A percentile compares a stretch with the other conserved stretches of the same genome.
phyloP scores from a whole-genome alignment of 345 rosid genomes.

The Populus nigra region DNA sequence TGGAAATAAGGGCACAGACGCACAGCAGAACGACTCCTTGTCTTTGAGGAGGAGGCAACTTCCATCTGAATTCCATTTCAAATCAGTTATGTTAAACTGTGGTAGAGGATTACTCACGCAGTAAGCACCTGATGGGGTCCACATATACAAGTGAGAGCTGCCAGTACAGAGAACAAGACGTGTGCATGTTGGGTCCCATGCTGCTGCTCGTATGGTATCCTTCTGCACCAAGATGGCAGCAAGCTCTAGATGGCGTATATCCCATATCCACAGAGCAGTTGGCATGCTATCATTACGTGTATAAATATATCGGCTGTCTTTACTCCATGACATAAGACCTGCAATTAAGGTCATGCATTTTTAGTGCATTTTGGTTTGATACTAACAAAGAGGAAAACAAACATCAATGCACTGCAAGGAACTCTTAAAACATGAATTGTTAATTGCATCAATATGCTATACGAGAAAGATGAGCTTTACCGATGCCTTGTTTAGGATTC shows the following conservation, averaged over 20 bases:
- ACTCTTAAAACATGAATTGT: background rate
- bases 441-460: background rate
- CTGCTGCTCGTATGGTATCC: conserved; percentile 82
- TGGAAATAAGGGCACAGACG: conserved; percentile 61
- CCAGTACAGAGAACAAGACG: conserved; percentile 86
- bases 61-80: conserved; percentile 90
- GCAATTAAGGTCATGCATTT: conserved; percentile 16
- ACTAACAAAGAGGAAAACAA: background rate
- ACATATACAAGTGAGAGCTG: conserved; percentile 87
- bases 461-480: conserved; percentile 41
- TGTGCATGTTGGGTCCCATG: conserved; percentile 83
- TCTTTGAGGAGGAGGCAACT: conserved; percentile 91
- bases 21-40: conserved; percentile 84
- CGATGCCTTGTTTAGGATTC: conserved; percentile 96
- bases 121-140: conserved; percentile 93
- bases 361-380: background rate
- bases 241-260: conserved; percentile 69
- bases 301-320: conserved; percentile 74
- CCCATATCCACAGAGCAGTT: conserved; percentile 91
- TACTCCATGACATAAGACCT: conserved; percentile 97
- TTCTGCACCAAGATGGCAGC: conserved; percentile 90
- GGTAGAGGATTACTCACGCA: conserved; percentile 76
- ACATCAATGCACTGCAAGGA: background rate
- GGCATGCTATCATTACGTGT: conserved; percentile 95
- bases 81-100: conserved; percentile 62